These are phyloP conservation scores for Capronia epimyces DNA, from an alignment of 2,329 filamentous ascomycete genomes.

Conservation along the genomic window DNA sequence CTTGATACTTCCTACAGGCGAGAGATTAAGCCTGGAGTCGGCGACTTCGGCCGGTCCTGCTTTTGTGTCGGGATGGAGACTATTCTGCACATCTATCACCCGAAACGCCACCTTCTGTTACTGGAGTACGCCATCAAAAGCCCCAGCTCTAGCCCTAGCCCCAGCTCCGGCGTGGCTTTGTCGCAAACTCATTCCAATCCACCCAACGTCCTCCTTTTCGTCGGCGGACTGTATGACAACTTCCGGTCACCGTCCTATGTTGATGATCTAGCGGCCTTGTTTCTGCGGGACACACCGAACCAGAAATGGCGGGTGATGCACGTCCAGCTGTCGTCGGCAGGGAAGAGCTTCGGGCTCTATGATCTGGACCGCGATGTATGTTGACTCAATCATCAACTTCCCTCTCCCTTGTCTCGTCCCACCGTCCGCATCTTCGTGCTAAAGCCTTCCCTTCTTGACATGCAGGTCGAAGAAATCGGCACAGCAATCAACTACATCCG, in stretches of 20 bases:
- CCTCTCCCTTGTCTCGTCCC: background rate
- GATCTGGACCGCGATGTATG: constrained; percentile 47
- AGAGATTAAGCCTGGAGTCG: too few relatives aligned
- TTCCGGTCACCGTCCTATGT: constrained; percentile 53
- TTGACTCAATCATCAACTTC: background rate
- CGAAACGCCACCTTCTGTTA: constrained; percentile 18
- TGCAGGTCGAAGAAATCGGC: constrained; percentile 45
- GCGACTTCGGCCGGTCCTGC: background rate
- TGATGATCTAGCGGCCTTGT: constrained; percentile 42
- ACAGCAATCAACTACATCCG: constrained; percentile 20
- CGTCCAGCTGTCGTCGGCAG: constrained; percentile 49
- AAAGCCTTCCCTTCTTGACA: background rate
- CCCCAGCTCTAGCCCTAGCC: background rate
- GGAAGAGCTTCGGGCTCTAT: constrained; percentile 51
- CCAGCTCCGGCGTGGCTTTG: too few relatives aligned
- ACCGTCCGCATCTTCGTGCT: background rate
- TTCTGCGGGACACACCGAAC: constrained; percentile 31
- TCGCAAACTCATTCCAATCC: too few relatives aligned
- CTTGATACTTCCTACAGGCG: too few relatives aligned
- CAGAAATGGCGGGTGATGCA: constrained; percentile 51
- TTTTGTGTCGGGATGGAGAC: constrained; percentile 11
- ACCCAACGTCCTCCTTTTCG: constrained; percentile 48
- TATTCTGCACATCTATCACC: constrained; percentile 21
- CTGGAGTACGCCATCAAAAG: constrained; percentile 22
- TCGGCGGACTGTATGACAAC: constrained; percentile 56